Evolutionary conservation across 1,284 basidiomycete genomes (phyloP), one percentile per base, ranked within the genome.

Genomic region (Trametes hirsuta): DNA sequence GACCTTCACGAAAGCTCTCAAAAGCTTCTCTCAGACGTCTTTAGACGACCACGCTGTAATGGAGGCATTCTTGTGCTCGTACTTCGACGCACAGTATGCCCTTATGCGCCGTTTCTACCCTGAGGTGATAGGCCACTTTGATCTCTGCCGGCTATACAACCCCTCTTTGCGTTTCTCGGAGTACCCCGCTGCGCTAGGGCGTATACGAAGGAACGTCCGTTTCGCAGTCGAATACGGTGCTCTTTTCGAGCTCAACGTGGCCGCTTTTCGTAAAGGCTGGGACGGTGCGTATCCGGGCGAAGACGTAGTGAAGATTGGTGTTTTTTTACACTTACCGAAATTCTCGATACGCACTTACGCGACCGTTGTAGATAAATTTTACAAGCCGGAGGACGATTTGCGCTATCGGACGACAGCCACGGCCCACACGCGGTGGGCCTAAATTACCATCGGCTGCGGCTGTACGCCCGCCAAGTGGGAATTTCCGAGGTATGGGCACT

Each of bases 331-430:
- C 4, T 47, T 2, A 9, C 3, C 34, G 15, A 18, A 18, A 14
- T 2, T 3, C 9, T 34, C 24, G 6, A 35, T 18, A 18, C 18
- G 18, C 36, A n/a, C 54, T 24, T 10, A 6, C 3, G 9, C 36
- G 18, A 15, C 39, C 63, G 48, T 39, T 44, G 48, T 65, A 96
- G 92, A 72, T 92, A 15, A 15, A 93, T 98, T 60, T 68, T 85
- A 12, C 69, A 79, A 18, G 72, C 80, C 39, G 83, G 82, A 6
- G 97, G 97, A 0, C 83, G 86, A 22, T 83, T 98, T 59, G 87
- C 91, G 21, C 81, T 98, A 18, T 98, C 96, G 2, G 97, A 99
- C 73, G 97, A 99, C 75, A 97, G 95, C 58, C 97, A 99, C 70
- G 95, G 95, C 0, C 90, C 94, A 1, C 83, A 87, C 40, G 87